Evolutionary conservation across 163 green algal species (phyloP), one percentile per base, ranked within the genome.

Genomic region (Picocystis sp.): DNA sequence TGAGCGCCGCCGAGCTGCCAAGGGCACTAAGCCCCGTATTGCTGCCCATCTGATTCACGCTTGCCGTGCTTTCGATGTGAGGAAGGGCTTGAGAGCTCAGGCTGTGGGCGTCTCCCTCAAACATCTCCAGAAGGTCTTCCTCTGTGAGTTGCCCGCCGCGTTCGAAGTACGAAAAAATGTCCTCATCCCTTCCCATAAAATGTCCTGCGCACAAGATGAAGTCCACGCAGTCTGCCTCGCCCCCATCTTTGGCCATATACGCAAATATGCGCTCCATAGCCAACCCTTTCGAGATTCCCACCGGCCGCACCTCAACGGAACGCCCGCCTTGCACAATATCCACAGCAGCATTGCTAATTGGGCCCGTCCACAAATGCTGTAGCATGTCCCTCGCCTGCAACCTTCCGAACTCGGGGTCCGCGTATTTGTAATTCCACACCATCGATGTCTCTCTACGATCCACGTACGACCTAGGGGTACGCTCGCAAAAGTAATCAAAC

Each of bases 391-490:
- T 63, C 43, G 75, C 73, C 65, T 79, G 66, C 8, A 65, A 58
- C 38, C 59, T 57, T 15, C 59, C 65, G 58, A 74, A 75, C 50
- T 74, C 65, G 29, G 58, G 42, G 13, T 50, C 61, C 24, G 84
- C 81, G 62, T 93, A 84, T 57, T 94, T 94, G 76, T 93, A 98
- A 76, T 95, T 95, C 89, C 89, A 98, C 43, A 97, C 87, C 43
- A 98, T 65, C 33, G 64, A 84, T 13, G 84, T 94, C 56, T 94
- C 87, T 17, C 70, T 13, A 47, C 53, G 56, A 77, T 92, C 83
- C 23, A 98, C 87, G 62, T 92, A 94, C 10, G 71, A 86, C 6
- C 86, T 63, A 3, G 81, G 87, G 21, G 89, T 98, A 57, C 89
- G 75, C 75, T 97, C 87, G 58, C 83, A 94, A 56, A 98, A 97